Evolutionary conservation across 495 filamentous ascomycete species (phyloP), one percentile per base, ranked within the genome.

Genomic region (Aspergillus mulundensis): DNA sequence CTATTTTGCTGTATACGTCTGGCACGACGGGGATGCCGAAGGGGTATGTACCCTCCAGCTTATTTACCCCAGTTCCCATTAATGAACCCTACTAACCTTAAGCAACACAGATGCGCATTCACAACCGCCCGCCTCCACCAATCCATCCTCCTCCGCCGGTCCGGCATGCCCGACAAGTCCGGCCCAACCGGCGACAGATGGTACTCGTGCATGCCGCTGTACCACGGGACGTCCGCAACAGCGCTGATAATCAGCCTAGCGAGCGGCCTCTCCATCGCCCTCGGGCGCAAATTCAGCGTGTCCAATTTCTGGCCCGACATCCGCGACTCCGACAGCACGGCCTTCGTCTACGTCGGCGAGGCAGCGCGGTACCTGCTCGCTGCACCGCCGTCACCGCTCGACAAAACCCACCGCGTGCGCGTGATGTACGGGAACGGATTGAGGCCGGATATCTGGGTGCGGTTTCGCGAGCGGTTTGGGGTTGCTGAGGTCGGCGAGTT

Each of bases 331-430:
- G 67, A 78, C 15, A 79, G 87, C 4, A 91, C 86, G 1, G 74
- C 81, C 54, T 88, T 91, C 66, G 81, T 87, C 11, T 94, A 94
- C 62, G 89, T 94, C n/a, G 88, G 89, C 59, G 88, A 94, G 66
- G 89, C 86, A 0, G 81, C 87, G 23, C 77, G 88, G 3, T 94
- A 92, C 52, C 77, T 94, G 1, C 80, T 94, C 15, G 82, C 87
- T 0, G 79, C 81, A 11, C 86, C 87, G 0, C 82, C 84, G 0
- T 83, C 78, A 2, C 77, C 83, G 0, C 67, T 78, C 2, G 89
- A 94, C 57, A 78, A 74, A 19, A 71, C 83, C 5, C 88, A 94
- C 60, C 79, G 77, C 14, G 77, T 91, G 11, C 78, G 81, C 18
- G 70, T 78, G 43, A 87, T 91, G 70, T 89, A 82, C 59, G 89